phyloP scores from a whole-genome alignment of 495 filamentous ascomycete genomes.

The Talaromyces thailandensis region DNA sequence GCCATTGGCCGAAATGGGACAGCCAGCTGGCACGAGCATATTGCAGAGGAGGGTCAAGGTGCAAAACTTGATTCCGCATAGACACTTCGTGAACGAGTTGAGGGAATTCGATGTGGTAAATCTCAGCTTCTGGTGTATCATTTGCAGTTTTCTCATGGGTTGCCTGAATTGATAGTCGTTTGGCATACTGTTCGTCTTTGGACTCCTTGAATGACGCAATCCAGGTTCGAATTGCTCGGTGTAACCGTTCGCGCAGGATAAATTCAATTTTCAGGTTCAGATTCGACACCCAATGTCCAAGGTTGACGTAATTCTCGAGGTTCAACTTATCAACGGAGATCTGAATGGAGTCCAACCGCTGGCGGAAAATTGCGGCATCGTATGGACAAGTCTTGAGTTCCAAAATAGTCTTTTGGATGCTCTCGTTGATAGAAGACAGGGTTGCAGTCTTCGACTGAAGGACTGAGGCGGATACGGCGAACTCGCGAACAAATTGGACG shows the following conservation, averaged over 20 bases:
- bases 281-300: slow-evolving; percentile 76
- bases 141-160: slow-evolving; percentile 33
- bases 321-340: slow-evolving; percentile 89
- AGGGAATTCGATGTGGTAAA: slow-evolving; percentile 47
- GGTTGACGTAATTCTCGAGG: slow-evolving; percentile 87
- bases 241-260: slow-evolving; percentile 66
- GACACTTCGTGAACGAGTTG: slow-evolving; percentile 78
- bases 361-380: slow-evolving; percentile 61
- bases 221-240: slow-evolving; percentile 75
- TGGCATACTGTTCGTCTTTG: slow-evolving; percentile 28
- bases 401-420: slow-evolving; percentile 67
- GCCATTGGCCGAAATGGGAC: slow-evolving; percentile 82
- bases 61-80: slow-evolving; percentile 94
- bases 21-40: slow-evolving; percentile 92
- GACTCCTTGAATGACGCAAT: slow-evolving; percentile 67
- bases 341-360: slow-evolving; percentile 77
- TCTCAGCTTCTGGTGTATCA: slow-evolving; percentile 28
- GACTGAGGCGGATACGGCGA: slow-evolving; percentile 71
- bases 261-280: slow-evolving; percentile 77
- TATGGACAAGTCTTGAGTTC: slow-evolving; percentile 86
- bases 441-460: slow-evolving; percentile 79
- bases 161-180: slow-evolving; percentile 13
- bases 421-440: slow-evolving; percentile 69
- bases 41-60: slow-evolving; percentile 85
- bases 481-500: slow-evolving; percentile 91